Evolutionary conservation across 768 basidiomycete species (phyloP).

Genomic region (Epithele typhae): DNA sequence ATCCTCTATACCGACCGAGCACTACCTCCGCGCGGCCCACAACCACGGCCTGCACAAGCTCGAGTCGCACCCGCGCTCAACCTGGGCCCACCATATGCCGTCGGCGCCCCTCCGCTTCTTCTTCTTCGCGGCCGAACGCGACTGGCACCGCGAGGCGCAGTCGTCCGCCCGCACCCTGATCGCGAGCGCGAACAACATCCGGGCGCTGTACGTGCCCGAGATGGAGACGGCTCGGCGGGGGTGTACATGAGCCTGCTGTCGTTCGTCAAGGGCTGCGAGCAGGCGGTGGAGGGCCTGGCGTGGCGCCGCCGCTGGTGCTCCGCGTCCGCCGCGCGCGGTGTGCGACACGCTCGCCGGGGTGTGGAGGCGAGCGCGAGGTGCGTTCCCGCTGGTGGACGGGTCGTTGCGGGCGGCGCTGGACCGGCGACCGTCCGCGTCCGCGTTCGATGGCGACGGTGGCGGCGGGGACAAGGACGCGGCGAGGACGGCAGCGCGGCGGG

Average conservation of each 20-base stretch:
- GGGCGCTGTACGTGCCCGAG: not conserved
- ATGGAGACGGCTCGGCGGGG: conserved; percentile 1
- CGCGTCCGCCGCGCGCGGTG: no score
- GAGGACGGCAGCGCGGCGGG: no score
- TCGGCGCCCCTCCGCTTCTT: conserved; percentile 2
- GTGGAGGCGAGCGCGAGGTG: no score
- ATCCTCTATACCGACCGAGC: conserved; percentile 14
- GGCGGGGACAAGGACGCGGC: no score
- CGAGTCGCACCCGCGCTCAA: not conserved
- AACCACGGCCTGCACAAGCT: conserved; percentile 3
- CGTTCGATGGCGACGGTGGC: no score
- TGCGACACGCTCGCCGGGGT: no score
- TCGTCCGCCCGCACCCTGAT: conserved; percentile 26
- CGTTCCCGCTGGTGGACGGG: no score
- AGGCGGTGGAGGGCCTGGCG: no score
- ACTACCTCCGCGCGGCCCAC: not conserved
- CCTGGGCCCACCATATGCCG: not conserved
- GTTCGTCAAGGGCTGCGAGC: no score
- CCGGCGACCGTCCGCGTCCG: no score
- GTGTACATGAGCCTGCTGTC: conserved; percentile 1
- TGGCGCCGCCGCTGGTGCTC: no score
- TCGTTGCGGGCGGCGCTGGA: no score
- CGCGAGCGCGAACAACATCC: conserved; percentile 10
- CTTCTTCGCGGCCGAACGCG: conserved; percentile 30
- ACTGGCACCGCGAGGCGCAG: conserved; percentile 38